These are phyloP conservation scores for Tuber aestivum DNA, from an alignment of 495 filamentous ascomycete genomes.

Conservation along the genomic window DNA sequence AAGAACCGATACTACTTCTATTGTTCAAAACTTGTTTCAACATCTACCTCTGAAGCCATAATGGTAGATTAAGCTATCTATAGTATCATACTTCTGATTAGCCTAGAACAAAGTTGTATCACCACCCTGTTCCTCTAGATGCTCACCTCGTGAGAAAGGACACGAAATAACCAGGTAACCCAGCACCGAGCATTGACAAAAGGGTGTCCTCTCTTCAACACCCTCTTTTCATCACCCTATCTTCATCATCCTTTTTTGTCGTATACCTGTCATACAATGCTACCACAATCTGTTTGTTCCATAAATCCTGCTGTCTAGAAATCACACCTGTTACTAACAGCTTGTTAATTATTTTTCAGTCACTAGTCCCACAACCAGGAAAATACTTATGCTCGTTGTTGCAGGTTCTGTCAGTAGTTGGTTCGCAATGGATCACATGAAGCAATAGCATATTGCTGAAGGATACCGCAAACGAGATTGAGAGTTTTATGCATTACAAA, in stretches of 20 bases:
- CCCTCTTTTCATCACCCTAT: background rate
- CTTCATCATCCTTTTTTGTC: background rate
- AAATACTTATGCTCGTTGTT: background rate
- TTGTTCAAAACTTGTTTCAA: background rate
- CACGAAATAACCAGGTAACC: background rate
- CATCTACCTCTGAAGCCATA: background rate
- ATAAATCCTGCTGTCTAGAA: background rate
- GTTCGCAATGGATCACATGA: background rate
- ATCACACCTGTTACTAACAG: background rate
- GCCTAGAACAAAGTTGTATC: no score
- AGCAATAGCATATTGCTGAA: background rate
- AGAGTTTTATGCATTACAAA: background rate
- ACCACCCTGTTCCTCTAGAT: background rate
- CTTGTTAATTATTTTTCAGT: background rate
- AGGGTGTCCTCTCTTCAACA: background rate
- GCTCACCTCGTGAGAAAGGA: background rate
- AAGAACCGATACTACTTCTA: background rate
- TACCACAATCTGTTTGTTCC: background rate
- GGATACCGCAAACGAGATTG: background rate
- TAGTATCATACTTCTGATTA: no score
- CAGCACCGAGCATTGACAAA: background rate
- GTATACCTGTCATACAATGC: background rate
- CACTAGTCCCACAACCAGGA: background rate
- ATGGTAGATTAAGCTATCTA: background rate
- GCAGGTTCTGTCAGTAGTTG: background rate